These are phyloP conservation scores for Diaporthe sp. DNA, from an alignment of 2,329 filamentous ascomycete species.

Conservation along the genomic window DNA sequence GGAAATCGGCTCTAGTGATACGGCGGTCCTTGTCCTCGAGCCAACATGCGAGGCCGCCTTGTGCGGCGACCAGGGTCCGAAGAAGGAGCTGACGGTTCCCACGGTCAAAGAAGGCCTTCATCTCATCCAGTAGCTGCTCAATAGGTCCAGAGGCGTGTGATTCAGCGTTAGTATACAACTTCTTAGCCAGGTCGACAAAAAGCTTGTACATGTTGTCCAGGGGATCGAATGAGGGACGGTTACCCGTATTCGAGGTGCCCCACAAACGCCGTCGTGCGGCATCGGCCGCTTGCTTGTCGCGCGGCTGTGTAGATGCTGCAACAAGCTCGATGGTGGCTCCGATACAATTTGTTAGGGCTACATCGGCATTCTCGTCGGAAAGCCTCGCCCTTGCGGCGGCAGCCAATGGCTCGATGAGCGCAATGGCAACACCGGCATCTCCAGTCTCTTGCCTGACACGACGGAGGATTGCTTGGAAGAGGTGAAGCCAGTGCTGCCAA, in stretches of 20 bases:
- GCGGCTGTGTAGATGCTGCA: slow-evolving; percentile 62
- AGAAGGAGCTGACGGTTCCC: slow-evolving; percentile 62
- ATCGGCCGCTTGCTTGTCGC: slow-evolving; percentile 72
- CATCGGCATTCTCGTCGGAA: slow-evolving; percentile 33
- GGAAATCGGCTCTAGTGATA: slow-evolving; percentile 53
- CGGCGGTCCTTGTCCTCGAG: slow-evolving; percentile 65
- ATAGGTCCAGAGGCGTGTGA: slow-evolving; percentile 41
- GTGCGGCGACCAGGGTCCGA: slow-evolving; percentile 67
- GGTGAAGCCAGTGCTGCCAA: slow-evolving; percentile 57
- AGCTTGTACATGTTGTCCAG: slow-evolving; percentile 75
- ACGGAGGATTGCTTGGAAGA: slow-evolving; percentile 67
- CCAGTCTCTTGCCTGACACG: slow-evolving; percentile 72
- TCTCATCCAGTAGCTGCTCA: slow-evolving; percentile 61
- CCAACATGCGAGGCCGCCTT: slow-evolving; percentile 72
- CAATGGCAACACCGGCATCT: slow-evolving; percentile 72
- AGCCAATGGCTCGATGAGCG: slow-evolving; percentile 77
- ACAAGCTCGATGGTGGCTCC: slow-evolving; percentile 55
- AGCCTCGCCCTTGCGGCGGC: slow-evolving; percentile 59
- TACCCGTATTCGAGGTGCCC: slow-evolving; percentile 60
- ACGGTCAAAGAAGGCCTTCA: slow-evolving; percentile 62
- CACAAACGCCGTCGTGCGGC: slow-evolving; percentile 74
- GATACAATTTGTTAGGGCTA: slow-evolving; percentile 43
- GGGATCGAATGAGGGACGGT: slow-evolving; percentile 63
- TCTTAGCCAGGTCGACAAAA: slow-evolving; percentile 61
- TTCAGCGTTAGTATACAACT: slow-evolving; percentile 59